Base-by-base conservation (phyloP, 2,329 filamentous ascomycete genomes). In the Colletotrichum paranaense region DNA sequence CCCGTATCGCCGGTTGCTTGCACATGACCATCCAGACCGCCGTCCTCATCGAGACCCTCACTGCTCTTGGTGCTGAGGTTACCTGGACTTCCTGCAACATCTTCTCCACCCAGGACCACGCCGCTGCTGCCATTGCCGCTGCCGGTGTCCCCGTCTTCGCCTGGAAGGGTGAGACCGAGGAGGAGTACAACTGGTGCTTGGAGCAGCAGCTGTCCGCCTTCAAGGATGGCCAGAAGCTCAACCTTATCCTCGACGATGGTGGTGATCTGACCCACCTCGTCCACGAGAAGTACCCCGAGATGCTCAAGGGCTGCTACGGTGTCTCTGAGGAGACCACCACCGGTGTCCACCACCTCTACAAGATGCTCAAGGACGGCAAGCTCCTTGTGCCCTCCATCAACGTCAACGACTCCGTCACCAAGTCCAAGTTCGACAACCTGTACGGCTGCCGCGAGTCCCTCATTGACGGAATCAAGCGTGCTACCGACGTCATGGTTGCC, bases 21-120 rank as follows among this genome's bases (percentile, higher is more conserved):
- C 95, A 98, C 93, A 98, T 98, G 96, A 98, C 97, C 85, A 98
- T 99, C 88, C 97, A 99, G 90, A 99, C 97, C 78, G 97, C 97
- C 80, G 97, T 99, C 83, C 93, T 99, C 82, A 99, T 99, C 86
- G 97, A 99, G 92, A 99, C 97, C 78, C 92, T 99, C 83, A 94
- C 90, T 81, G 89, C 93, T 79, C 95, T 99, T 81, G 97, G 97
- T 88, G 97, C 97, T 81, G 97, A 98, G 91, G 94, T 98, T 81
- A 99, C 97, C 84, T 98, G 97, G 97, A 94, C 96, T 75, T 97
- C 94, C 80, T 99, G 97, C 93, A 98, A 99, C 92, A 98, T 99
- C 87, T 99, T 98, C 93, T 97, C 94, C 85, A 98, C 96, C 80
- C 96, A 98, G 88, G 97, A 98, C 88, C 96, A 98, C 88, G 97